Conservation (phyloP, 2,329 filamentous ascomycete genomes). For the Pyrenophora seminiperda region DNA sequence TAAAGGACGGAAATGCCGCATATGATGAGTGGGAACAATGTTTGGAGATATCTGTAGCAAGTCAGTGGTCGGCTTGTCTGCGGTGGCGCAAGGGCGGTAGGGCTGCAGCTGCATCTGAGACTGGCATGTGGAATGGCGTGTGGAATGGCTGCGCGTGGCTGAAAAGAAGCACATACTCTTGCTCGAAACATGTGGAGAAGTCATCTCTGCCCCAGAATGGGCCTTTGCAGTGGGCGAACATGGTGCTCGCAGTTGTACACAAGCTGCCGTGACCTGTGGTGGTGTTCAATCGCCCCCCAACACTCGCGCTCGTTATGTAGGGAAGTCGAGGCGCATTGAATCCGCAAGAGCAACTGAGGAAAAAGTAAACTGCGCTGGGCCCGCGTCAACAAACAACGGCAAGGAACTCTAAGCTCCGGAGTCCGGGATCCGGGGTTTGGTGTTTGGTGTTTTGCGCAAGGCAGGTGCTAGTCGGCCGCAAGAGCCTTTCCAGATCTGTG, state of each 20-base stretch:
- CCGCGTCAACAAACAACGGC: slow-evolving; percentile 5
- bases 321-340: slow-evolving; percentile 23
- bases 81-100: slow-evolving; percentile 3
- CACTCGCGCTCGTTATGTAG: slow-evolving; percentile 24
- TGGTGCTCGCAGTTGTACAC: slow-evolving; percentile 35
- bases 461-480: slow-evolving; percentile 8
- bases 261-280: slow-evolving; percentile 13
- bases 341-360: slow-evolving; percentile 3
- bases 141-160: slow-evolving; percentile 1
- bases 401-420: neutral
- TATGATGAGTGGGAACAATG: slow-evolving; percentile 75
- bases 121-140: no score
- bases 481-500: slow-evolving; percentile 14
- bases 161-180: slow-evolving; percentile 61
- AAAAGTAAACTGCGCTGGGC: slow-evolving; percentile 3
- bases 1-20: slow-evolving; percentile 72
- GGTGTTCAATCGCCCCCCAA: slow-evolving; percentile 20
- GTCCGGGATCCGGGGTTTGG: neutral
- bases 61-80: slow-evolving; percentile 5
- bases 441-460: slow-evolving; percentile 3
- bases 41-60: slow-evolving; percentile 71
- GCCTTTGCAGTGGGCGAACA: slow-evolving; percentile 63
- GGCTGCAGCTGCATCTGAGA: slow-evolving; percentile 3
- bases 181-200: slow-evolving; percentile 66
- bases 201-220: slow-evolving; percentile 67